Base-by-base conservation (phyloP, 345 rosid genomes). In the Hibiscus trionum region DNA sequence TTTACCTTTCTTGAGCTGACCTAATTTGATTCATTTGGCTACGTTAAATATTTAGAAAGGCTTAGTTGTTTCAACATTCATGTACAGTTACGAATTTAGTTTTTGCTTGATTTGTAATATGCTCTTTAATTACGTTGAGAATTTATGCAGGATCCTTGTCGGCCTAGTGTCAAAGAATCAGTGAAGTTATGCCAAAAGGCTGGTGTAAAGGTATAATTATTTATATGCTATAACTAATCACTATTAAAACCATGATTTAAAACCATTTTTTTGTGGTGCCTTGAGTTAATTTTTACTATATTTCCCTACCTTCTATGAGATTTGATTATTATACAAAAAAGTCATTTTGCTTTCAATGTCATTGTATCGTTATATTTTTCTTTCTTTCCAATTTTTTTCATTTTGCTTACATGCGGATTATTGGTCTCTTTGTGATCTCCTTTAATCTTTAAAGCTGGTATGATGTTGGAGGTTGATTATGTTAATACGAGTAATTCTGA, bases 91-190 rank as follows among this genome's bases (percentile, higher is more conserved):
- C 27, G 39, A 49, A 49, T 27, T 17, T 67, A 67, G 42, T 16
- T 47, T 14, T 65, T 21, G 69, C 35, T 37, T 27, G 39, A 67
- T 67, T 16, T 66, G 24, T 26, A 26, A 9, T 26, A 21, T 21
- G 35, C 8, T 15, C 15, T 26, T 29, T 55, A 15, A 60, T 66
- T 39, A 61, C 12, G 24, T 68, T 39, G 72, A 61, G 27, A 63
- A 56, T 65, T 53, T 70, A 61, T 82, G 81, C 81, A 95, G 99
- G 99, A 95, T 82, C 99, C 99, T 71, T 95, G 99, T 71, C 98
- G 99, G 42, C 86, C 85, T 4, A 87, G 93, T 70, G 99, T 92
- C 69, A 83, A 72, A 85, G 83, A 88, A 75, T 86, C 98, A 33
- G 96, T 95, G 69, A 70, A 52, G 66, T 73, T 90, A 47, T 95